Evolutionary conservation across 345 rosid species (phyloP).

Genomic region (Isatis tinctoria): DNA sequence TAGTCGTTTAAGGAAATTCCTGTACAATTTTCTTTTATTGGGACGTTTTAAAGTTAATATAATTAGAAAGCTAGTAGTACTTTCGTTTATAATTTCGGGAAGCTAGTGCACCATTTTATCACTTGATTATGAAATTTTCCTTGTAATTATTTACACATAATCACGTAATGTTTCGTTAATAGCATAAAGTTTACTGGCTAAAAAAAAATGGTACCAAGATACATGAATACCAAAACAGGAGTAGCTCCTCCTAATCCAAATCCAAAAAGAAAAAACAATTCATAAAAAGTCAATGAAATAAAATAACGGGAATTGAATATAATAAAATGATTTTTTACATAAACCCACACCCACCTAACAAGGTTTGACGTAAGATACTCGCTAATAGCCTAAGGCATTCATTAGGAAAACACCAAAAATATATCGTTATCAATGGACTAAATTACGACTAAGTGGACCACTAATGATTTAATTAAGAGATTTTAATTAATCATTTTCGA

Average conservation of each 20-base stretch:
- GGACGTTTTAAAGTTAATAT: background rate
- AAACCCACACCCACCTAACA: slow-evolving; percentile 24
- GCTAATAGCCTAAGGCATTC: background rate
- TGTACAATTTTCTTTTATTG: background rate
- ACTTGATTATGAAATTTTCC: background rate
- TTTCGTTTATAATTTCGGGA: background rate
- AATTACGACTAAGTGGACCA: background rate
- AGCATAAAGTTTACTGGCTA: background rate
- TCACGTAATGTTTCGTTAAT: background rate
- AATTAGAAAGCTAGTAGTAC: background rate
- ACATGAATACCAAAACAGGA: background rate
- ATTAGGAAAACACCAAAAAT: background rate
- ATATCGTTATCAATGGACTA: background rate
- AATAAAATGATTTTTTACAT: background rate
- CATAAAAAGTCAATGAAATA: slow-evolving; percentile 3
- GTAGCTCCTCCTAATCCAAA: background rate
- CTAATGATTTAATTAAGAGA: background rate
- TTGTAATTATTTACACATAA: background rate
- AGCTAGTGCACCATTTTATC: background rate
- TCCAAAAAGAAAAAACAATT: background rate
- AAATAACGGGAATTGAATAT: background rate
- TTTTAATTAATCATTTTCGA: background rate
- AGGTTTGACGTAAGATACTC: slow-evolving; percentile 21
- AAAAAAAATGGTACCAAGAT: background rate
- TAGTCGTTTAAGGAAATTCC: slow-evolving; percentile 1